These are phyloP conservation scores for Cladosporium sp. DNA, from an alignment of 2,329 filamentous ascomycete genomes.

Conservation along the genomic window DNA sequence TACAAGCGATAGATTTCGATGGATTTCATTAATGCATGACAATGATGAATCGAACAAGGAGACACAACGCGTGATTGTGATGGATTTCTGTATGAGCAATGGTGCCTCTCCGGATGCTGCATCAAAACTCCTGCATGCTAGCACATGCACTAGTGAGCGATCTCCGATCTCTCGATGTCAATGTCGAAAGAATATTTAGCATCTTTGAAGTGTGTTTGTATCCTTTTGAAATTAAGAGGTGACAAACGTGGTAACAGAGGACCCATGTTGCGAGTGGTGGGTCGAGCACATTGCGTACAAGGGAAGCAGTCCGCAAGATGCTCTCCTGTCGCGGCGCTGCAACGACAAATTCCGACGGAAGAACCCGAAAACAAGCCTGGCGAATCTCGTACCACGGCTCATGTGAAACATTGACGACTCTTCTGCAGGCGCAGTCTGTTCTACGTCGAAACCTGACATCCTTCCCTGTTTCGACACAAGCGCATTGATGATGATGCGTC, in stretches of 20 bases:
- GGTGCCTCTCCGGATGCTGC: neutral
- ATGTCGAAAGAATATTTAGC: neutral
- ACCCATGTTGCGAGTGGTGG: neutral
- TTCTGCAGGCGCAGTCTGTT: neutral
- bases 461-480: neutral
- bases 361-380: neutral
- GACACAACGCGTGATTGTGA: neutral
- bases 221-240: neutral
- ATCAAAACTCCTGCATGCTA: neutral
- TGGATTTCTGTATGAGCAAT: neutral
- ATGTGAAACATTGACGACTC: neutral
- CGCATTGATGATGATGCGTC: neutral
- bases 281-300: neutral
- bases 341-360: neutral
- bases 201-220: too few species aligned
- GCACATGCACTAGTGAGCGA: neutral
- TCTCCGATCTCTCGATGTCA: neutral
- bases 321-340: neutral
- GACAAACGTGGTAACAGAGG: neutral
- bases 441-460: neutral
- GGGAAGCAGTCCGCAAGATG: neutral
- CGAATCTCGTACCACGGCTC: neutral
- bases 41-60: neutral
- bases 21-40: neutral
- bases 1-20: neutral